Percentiles rank a stretch among this genome's conserved stretches.
Evolutionary conservation across 1,139 yeast species (phyloP).

Genomic region (Yamadazyma siamensis): DNA sequence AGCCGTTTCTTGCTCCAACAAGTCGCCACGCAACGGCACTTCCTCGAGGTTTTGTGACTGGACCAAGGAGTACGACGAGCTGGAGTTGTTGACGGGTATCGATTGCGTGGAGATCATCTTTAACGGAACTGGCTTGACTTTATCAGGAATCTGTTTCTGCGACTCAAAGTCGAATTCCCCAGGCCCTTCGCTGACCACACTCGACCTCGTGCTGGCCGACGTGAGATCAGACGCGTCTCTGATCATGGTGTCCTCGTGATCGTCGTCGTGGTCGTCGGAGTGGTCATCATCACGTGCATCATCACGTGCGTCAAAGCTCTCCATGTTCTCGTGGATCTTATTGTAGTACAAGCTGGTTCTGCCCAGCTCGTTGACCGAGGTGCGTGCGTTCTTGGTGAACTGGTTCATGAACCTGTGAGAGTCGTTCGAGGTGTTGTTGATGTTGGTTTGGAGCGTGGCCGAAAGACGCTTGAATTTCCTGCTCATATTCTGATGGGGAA

Average conservation of each 20-base stretch:
- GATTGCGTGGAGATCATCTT: constrained; percentile 17
- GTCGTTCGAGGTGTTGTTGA: constrained; percentile 31
- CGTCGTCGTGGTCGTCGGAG: constrained; percentile 11
- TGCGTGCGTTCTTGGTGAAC: constrained; percentile 37
- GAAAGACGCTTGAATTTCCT: constrained; percentile 40
- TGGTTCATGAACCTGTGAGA: constrained; percentile 39
- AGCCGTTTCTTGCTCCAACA: constrained; percentile 12
- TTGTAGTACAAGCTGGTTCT: constrained; percentile 33
- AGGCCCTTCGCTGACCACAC: constrained; percentile 16
- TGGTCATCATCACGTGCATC: too few species aligned
- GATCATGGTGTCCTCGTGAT: constrained; percentile 8
- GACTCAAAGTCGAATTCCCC: constrained; percentile 10
- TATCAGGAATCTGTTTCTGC: constrained; percentile 1
- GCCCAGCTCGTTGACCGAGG: constrained; percentile 8
- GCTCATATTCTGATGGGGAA: constrained; percentile 37
- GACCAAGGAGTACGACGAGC: too few species aligned
- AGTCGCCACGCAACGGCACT: constrained; percentile 32
- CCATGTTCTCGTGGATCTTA: constrained; percentile 19
- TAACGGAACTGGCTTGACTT: constrained; percentile 14
- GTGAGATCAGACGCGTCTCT: constrained; percentile 19
- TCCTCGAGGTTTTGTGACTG: constrained; percentile 16
- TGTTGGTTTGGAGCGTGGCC: constrained; percentile 33
- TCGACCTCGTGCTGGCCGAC: constrained; percentile 23
- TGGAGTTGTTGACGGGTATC: constrained; percentile 6
- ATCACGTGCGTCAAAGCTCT: constrained; percentile 6